phyloP scores from a whole-genome alignment of 192 early-diverging fungal species.

The Gigaspora rosea region DNA sequence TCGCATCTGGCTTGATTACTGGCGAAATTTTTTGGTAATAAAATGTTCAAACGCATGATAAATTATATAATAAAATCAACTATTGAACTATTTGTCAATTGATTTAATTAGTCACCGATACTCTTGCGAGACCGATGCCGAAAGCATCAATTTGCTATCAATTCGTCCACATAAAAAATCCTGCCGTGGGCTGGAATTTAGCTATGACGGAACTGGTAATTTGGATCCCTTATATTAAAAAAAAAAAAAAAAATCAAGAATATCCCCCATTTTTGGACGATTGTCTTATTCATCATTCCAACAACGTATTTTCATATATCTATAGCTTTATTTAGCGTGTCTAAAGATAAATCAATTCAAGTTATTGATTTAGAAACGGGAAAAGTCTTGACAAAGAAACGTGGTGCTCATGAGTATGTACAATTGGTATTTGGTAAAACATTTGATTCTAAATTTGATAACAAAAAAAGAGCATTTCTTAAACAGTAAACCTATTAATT shows the following conservation, averaged over 20 bases:
- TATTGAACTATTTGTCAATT: background rate
- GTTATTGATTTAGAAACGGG: slow-evolving; percentile 77
- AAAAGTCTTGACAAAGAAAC: slow-evolving; percentile 66
- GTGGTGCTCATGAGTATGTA: slow-evolving; percentile 82
- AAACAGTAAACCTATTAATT: slow-evolving; percentile 76
- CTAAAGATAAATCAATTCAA: slow-evolving; percentile 84
- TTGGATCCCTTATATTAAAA: background rate
- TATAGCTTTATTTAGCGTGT: slow-evolving; percentile 74
- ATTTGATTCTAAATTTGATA: background rate
- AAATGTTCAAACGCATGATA: background rate
- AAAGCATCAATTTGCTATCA: slow-evolving; percentile 52
- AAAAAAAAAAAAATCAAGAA: background rate
- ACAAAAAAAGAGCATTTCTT: background rate
- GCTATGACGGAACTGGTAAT: slow-evolving; percentile 67
- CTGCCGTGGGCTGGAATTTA: slow-evolving; percentile 82
- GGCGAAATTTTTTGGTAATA: slow-evolving; percentile 71
- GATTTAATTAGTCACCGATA: slow-evolving; percentile 39
- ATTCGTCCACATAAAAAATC: slow-evolving; percentile 78
- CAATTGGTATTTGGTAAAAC: background rate
- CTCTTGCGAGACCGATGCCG: slow-evolving; percentile 22
- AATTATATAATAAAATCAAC: background rate
- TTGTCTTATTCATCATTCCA: no score
- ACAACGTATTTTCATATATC: background rate
- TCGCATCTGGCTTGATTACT: slow-evolving; percentile 72
- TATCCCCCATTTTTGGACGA: no score